These are phyloP conservation scores for Suillus hirtellus DNA, from an alignment of 768 basidiomycete genomes.

Conservation along the genomic window DNA sequence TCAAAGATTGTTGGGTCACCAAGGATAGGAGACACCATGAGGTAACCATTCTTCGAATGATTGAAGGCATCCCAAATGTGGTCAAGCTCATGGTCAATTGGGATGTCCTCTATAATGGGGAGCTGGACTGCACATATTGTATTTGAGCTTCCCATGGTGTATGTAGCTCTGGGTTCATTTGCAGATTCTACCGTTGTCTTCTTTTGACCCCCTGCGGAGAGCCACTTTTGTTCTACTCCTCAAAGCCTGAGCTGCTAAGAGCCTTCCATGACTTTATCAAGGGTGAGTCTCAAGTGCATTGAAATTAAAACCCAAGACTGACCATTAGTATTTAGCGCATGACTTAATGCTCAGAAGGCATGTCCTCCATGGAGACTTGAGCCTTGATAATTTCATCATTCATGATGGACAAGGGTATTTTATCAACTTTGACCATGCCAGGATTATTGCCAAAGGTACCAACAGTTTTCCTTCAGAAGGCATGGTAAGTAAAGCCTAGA, in stretches of 20 bases:
- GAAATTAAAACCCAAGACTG: neutral
- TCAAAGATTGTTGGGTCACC: conserved; percentile 5
- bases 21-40: neutral
- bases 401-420: neutral
- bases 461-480: neutral
- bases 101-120: conserved; percentile 1
- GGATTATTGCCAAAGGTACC: neutral
- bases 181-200: neutral
- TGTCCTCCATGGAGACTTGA: neutral
- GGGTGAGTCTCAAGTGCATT: neutral
- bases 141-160: neutral
- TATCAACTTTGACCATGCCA: neutral
- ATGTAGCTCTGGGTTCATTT: neutral
- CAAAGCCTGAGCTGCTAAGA: neutral
- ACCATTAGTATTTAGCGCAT: neutral
- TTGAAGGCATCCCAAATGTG: neutral
- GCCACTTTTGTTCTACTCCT: neutral
- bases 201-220: neutral
- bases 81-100: neutral
- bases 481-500: neutral
- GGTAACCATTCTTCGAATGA: neutral
- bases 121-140: neutral
- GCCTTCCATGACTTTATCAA: neutral
- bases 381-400: neutral
- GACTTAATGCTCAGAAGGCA: neutral